These are phyloP conservation scores for Maudiozyma pseudohumilis DNA, from an alignment of 805 yeast genomes.

Conservation along the genomic window DNA sequence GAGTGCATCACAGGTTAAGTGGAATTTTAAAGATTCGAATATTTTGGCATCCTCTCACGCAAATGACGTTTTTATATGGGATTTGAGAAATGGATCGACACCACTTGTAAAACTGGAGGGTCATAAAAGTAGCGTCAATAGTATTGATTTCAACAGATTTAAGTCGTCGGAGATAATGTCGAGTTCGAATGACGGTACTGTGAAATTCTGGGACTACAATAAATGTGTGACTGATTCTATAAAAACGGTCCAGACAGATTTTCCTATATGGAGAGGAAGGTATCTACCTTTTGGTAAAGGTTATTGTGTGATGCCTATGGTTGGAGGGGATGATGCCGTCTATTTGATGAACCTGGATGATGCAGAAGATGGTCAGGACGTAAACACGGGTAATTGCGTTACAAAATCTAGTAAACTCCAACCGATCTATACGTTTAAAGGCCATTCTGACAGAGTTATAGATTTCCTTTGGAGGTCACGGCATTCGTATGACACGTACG, in stretches of 20 bases:
- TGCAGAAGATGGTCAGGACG: conserved; percentile 5
- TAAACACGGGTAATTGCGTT: not conserved
- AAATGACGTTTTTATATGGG: conserved; percentile 77
- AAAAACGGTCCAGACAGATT: conserved; percentile 56
- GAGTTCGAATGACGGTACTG: conserved; percentile 77
- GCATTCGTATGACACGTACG: conserved; percentile 33
- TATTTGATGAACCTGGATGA: conserved; percentile 26
- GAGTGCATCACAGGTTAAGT: conserved; percentile 89
- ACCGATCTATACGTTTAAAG: conserved; percentile 56
- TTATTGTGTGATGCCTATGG: conserved; percentile 79
- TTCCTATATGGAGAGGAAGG: conserved; percentile 84
- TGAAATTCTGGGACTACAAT: conserved; percentile 70
- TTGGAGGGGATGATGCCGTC: conserved; percentile 63
- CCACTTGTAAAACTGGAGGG: conserved; percentile 65
- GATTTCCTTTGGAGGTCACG: conserved; percentile 84
- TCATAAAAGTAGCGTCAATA: conserved; percentile 80
- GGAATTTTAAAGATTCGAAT: conserved; percentile 72
- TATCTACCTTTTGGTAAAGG: conserved; percentile 83
- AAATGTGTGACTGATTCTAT: conserved; percentile 35
- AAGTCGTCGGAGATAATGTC: conserved; percentile 55
- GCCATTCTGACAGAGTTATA: conserved; percentile 75
- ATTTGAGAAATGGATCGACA: conserved; percentile 65
- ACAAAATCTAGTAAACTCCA: conserved; percentile 26
- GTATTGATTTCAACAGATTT: conserved; percentile 69
- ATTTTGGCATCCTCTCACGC: conserved; percentile 84